A percentile compares a stretch with the other conserved stretches of the same genome.
These are phyloP conservation scores for Ordospora colligata DNA, from an alignment of 371 early-diverging fungal species.

Conservation along the genomic window DNA sequence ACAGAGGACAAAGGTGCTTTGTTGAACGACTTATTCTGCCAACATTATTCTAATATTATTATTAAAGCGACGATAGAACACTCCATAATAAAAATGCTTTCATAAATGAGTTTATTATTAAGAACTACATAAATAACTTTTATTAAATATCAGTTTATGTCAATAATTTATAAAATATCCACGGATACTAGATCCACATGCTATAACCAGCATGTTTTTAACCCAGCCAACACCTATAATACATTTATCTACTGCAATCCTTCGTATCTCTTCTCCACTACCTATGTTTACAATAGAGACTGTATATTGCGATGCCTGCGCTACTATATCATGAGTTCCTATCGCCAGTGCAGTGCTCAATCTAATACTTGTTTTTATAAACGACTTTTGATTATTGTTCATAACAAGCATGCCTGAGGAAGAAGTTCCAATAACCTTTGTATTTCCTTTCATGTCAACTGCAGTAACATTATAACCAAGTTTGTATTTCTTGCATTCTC, in stretches of 20 bases:
- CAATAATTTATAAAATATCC: not conserved
- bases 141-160: no score
- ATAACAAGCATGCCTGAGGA: not conserved
- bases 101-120: no score
- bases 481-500: not conserved
- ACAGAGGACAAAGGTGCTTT: constrained; percentile 75
- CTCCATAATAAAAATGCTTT: not conserved
- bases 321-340: not conserved
- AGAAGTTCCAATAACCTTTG: not conserved
- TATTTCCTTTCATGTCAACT: not conserved
- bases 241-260: not conserved
- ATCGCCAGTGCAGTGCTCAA: not conserved
- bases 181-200: not conserved
- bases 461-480: not conserved
- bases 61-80: not conserved
- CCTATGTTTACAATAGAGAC: not conserved
- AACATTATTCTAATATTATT: not conserved
- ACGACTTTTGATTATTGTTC: not conserved
- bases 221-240: not conserved
- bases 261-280: not conserved
- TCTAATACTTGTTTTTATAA: not conserved
- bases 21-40: constrained; percentile 75
- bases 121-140: no score
- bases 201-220: not conserved
- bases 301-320: not conserved